phyloP scores from a whole-genome alignment of 1,284 basidiomycete genomes.

The Moesziomyces sp. region DNA sequence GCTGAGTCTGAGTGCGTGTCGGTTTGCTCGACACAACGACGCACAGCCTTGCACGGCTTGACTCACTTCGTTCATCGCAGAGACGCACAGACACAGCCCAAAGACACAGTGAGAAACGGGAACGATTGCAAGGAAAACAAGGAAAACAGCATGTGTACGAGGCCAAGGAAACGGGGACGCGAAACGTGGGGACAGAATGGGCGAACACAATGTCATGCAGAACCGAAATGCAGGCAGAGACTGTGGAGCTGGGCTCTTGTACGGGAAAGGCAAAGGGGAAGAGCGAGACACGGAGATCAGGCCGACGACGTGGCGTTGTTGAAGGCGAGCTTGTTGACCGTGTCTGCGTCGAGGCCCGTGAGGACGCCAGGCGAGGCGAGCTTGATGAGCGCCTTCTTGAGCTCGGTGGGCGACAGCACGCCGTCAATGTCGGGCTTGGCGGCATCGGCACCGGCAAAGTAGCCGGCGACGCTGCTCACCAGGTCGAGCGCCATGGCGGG shows the following conservation, averaged over 20 bases:
- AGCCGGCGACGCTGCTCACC: conserved; percentile 54
- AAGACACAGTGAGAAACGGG: background rate
- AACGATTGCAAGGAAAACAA: conserved; percentile 13
- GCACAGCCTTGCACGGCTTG: too few relatives aligned
- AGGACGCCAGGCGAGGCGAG: conserved; percentile 75
- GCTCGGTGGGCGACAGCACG: conserved; percentile 71
- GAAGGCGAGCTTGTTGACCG: conserved; percentile 64
- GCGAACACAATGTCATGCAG: conserved; percentile 39
- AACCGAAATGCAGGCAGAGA: conserved; percentile 18
- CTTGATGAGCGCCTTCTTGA: conserved; percentile 79
- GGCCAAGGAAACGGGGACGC: background rate
- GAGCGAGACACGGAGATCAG: background rate
- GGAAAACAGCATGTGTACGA: background rate
- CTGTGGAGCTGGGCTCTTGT: conserved; percentile 31
- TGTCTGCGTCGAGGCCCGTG: conserved; percentile 60
- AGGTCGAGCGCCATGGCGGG: conserved; percentile 57
- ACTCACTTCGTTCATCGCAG: too few relatives aligned
- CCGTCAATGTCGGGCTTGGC: conserved; percentile 70
- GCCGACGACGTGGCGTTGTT: conserved; percentile 64
- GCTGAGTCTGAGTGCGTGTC: too few relatives aligned
- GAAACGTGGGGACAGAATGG: background rate
- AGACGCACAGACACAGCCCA: too few relatives aligned
- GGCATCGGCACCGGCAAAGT: conserved; percentile 50
- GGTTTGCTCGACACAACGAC: too few relatives aligned
- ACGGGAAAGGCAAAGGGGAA: background rate